A percentile compares a stretch with the other conserved stretches of the same genome.
These are phyloP conservation scores for Lindgomyces ingoldianus DNA, from an alignment of 495 filamentous ascomycete genomes.

Conservation along the genomic window DNA sequence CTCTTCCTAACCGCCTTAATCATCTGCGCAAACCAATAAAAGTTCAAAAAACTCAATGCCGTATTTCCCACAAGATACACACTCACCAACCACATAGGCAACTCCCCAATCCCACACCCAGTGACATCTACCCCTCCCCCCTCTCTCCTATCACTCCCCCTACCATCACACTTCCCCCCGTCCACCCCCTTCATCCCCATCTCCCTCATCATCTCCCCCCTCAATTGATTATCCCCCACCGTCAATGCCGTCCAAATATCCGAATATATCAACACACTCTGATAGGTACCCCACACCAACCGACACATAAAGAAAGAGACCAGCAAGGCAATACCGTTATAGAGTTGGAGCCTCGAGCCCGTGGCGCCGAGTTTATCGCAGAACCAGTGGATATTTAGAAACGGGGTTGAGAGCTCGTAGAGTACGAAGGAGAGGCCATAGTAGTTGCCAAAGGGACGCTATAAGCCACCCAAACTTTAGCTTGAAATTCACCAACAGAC, in stretches of 20 bases:
- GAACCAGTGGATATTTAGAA: constrained; percentile 84
- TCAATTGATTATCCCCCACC: neutral
- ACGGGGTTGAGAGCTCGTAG: constrained; percentile 74
- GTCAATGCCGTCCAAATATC: constrained; percentile 31
- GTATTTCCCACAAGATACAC: constrained; percentile 77
- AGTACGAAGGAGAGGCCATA: constrained; percentile 89
- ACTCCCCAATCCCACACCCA: constrained; percentile 28
- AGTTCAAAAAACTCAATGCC: constrained; percentile 81
- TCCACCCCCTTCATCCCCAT: constrained; percentile 4
- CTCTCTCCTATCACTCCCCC: neutral
- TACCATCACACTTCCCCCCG: constrained; percentile 14
- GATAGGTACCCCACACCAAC: constrained; percentile 71
- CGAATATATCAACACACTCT: constrained; percentile 22
- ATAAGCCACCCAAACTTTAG: neutral
- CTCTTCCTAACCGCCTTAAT: constrained; percentile 84
- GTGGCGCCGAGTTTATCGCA: constrained; percentile 94
- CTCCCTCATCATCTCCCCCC: neutral
- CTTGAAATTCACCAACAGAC: no score
- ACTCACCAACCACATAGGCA: constrained; percentile 77
- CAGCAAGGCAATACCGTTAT: constrained; percentile 77
- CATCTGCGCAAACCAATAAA: constrained; percentile 97
- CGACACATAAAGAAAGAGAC: constrained; percentile 81
- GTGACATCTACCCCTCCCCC: neutral
- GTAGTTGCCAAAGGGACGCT: constrained; percentile 93
- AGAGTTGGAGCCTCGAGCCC: constrained; percentile 76